Percentiles rank a stretch among this genome's conserved stretches.
Conservation (phyloP, 2,329 filamentous ascomycete species). For the Ophiocordyceps australis region DNA sequence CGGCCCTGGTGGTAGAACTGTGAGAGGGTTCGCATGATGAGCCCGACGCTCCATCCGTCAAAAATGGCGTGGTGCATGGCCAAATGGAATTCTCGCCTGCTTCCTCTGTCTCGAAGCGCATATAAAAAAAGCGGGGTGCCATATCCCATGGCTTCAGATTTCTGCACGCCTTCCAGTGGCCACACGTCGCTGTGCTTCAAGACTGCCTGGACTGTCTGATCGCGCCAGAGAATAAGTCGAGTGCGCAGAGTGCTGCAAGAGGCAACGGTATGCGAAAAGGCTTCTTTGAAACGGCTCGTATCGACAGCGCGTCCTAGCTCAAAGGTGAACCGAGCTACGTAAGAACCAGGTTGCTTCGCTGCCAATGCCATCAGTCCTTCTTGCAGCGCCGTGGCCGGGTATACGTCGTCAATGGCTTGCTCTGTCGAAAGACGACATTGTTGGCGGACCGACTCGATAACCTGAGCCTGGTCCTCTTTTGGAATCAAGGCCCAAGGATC, state of each 20-base stretch:
- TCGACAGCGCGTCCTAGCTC: constrained; percentile 6
- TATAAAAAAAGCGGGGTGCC: constrained; percentile 2
- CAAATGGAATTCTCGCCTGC: constrained; percentile 5
- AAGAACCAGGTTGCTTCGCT: constrained; percentile 11
- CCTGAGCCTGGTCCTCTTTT: not conserved
- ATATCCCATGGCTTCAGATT: constrained; percentile 1
- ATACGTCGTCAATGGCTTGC: constrained; percentile 11
- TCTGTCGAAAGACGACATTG: no score
- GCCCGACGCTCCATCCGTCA: constrained; percentile 7
- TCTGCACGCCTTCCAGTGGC: not conserved
- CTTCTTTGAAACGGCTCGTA: constrained; percentile 8
- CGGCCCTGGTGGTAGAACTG: no score
- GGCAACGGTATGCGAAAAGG: constrained; percentile 7
- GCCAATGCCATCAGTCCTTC: constrained; percentile 18
- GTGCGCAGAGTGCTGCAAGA: constrained; percentile 4
- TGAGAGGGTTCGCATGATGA: no score
- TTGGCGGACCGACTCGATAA: no score
- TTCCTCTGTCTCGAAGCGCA: not conserved
- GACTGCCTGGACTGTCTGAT: constrained; percentile 2
- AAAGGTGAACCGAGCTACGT: constrained; percentile 12
- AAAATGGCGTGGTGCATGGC: constrained; percentile 8
- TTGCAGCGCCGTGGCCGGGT: constrained; percentile 18
- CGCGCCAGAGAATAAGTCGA: constrained; percentile 2
- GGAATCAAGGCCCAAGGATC: not conserved
- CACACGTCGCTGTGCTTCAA: not conserved